Base-by-base conservation (phyloP, 1,139 yeast genomes). In the Scheffersomyces segobiensis region DNA sequence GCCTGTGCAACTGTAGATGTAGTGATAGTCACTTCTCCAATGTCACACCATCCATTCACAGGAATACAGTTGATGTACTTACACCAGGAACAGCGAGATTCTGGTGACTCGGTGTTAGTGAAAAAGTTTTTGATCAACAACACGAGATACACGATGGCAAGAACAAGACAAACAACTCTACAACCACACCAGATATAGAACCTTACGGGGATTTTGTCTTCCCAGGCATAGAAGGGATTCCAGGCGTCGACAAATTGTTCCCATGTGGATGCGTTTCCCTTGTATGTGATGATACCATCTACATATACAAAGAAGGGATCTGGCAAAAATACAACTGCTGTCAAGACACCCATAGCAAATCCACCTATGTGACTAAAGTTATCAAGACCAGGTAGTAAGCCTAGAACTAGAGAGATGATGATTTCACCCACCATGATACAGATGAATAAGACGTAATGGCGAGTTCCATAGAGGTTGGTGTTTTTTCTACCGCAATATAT, bases 361-460 rank as follows among this genome's bases (percentile, higher is more conserved):
- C 95, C 95, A 5, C 95, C 95, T 62, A 89, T 83, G 69, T 89
- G 95, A 57, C 91, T 83, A 68, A 89, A 89, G 69, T 89, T 89
- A 71, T 89, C 95, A 57, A 89, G 71, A 0, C 95, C 95, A 0
- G 95, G 95, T 20, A 89, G 73, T 46, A 89, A 73, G 0, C 95
- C 95, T 32, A 89, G 72, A 2, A 84, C 90, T 57, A 89, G 80
- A 49, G 89, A 82, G 4, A 88, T 76, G 18, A 87, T 66, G 52
- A 89, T 81, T 67, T 89, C 93, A 8, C 77, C 74, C 20, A 87
- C 63, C 76, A 87, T 82, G 22, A 84, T 75, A 42, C 71, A 60
- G 7, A 89, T 73, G 53, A 82, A 79, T 12, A 82, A 66, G 4
- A 72, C 75, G 65, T 79, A 85, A 57, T 75, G 79, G 50, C 77